These are phyloP conservation scores for Candida lessepsii DNA, from an alignment of 805 yeast genomes.

Conservation along the genomic window DNA sequence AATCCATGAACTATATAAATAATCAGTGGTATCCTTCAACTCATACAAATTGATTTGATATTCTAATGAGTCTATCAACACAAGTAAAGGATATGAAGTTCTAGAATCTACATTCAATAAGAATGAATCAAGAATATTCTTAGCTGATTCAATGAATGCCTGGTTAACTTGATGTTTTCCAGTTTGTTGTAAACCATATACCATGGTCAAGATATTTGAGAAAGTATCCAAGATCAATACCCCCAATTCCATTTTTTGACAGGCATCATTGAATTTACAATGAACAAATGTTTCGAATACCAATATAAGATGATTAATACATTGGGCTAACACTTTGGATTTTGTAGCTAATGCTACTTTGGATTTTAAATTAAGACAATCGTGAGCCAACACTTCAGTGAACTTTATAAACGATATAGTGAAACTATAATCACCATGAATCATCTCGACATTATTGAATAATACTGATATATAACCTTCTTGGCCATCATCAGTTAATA, in stretches of 20 bases:
- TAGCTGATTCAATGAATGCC: slow-evolving; percentile 52
- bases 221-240: slow-evolving; percentile 53
- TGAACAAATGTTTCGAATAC: slow-evolving; percentile 71
- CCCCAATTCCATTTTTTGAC: slow-evolving; percentile 64
- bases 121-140: slow-evolving; percentile 53
- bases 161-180: slow-evolving; percentile 47
- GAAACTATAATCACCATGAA: slow-evolving; percentile 63
- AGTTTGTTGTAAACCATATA: slow-evolving; percentile 43
- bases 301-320: slow-evolving; percentile 56
- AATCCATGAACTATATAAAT: slow-evolving; percentile 51
- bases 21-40: slow-evolving; percentile 43
- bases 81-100: slow-evolving; percentile 52
- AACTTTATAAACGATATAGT: slow-evolving; percentile 60
- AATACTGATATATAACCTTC: slow-evolving; percentile 64
- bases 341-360: slow-evolving; percentile 13
- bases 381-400: slow-evolving; percentile 50
- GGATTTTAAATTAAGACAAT: slow-evolving; percentile 33
- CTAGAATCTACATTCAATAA: slow-evolving; percentile 50
- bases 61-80: slow-evolving; percentile 48
- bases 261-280: slow-evolving; percentile 61
- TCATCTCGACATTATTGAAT: slow-evolving; percentile 71
- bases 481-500: slow-evolving; percentile 57
- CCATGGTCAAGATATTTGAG: slow-evolving; percentile 49
- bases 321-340: slow-evolving; percentile 50
- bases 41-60: slow-evolving; percentile 34